Conservation (phyloP, 148 eudicot genomes). For the Salicornia ramosissima region DNA sequence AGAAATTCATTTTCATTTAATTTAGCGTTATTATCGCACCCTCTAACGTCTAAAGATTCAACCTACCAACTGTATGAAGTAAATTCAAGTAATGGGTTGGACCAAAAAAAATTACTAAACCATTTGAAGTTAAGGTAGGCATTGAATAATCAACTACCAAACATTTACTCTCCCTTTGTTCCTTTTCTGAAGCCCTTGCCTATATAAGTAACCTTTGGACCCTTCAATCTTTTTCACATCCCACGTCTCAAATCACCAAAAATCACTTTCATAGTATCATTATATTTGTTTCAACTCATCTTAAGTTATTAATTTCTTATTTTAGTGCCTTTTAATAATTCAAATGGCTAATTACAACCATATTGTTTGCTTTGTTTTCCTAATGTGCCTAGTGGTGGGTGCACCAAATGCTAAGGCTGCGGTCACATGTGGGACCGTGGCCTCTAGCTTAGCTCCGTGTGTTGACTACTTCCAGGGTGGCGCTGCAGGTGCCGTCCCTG, state of each 20-base stretch:
- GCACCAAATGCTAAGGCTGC: conserved; percentile 21
- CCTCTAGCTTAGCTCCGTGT: conserved; percentile 26
- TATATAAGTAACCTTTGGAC: conserved; percentile 11
- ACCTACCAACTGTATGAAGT: no score
- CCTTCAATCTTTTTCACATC: conserved; percentile 4
- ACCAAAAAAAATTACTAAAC: neutral
- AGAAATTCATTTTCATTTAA: no score
- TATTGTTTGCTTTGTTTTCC: neutral
- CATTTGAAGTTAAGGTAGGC: neutral
- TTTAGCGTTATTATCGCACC: no score
- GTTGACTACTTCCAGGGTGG: conserved; percentile 23
- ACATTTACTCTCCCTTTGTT: neutral
- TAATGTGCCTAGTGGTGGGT: conserved; percentile 11
- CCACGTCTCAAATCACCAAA: conserved; percentile 12
- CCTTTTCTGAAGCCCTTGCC: neutral
- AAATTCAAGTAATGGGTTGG: neutral
- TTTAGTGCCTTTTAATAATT: no score
- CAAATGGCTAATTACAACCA: conserved; percentile 16
- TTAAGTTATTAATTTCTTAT: neutral
- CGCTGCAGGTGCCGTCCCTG: conserved; percentile 15
- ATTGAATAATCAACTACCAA: conserved; percentile 18
- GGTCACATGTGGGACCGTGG: conserved; percentile 26
- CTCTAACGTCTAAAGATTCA: no score
- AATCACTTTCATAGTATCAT: neutral
- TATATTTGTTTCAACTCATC: neutral